These are phyloP conservation scores for Chaetothyriales sp. DNA, from an alignment of 2,329 filamentous ascomycete genomes.

Conservation along the genomic window DNA sequence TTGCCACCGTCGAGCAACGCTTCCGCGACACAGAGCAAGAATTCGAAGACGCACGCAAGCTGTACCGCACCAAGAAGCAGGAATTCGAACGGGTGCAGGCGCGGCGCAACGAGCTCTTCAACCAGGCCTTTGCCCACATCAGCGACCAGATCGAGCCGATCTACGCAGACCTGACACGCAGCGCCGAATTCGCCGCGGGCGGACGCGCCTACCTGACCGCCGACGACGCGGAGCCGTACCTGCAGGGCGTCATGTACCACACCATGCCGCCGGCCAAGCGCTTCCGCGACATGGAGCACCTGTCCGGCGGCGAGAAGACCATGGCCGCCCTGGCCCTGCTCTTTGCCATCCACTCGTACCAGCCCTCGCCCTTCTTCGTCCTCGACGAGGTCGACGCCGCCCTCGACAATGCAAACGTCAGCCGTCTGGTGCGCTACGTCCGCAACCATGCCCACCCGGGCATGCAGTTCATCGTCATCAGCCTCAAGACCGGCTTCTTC, in stretches of 20 bases:
- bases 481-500: conserved; percentile 86
- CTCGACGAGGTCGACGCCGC: conserved; percentile 96
- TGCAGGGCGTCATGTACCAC: conserved; percentile 93
- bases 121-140: conserved; percentile 88
- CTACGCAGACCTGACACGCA: conserved; percentile 88
- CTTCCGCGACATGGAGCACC: conserved; percentile 97
- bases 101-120: conserved; percentile 77
- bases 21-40: conserved; percentile 75
- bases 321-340: conserved; percentile 94
- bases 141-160: conserved; percentile 85
- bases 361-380: conserved; percentile 92
- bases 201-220: conserved; percentile 80
- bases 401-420: conserved; percentile 93
- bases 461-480: conserved; percentile 99
- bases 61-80: conserved; percentile 61
- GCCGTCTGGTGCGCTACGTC: conserved; percentile 93
- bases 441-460: conserved; percentile 79
- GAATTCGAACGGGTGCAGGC: conserved; percentile 70
- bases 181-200: conserved; percentile 80
- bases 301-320: conserved; percentile 95
- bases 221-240: conserved; percentile 89
- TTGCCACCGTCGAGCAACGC: conserved; percentile 70
- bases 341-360: conserved; percentile 92
- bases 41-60: conserved; percentile 67
- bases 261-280: conserved; percentile 97